Base-by-base conservation (phyloP, 2,329 filamentous ascomycete species). In the Zopfia rhizophila region DNA sequence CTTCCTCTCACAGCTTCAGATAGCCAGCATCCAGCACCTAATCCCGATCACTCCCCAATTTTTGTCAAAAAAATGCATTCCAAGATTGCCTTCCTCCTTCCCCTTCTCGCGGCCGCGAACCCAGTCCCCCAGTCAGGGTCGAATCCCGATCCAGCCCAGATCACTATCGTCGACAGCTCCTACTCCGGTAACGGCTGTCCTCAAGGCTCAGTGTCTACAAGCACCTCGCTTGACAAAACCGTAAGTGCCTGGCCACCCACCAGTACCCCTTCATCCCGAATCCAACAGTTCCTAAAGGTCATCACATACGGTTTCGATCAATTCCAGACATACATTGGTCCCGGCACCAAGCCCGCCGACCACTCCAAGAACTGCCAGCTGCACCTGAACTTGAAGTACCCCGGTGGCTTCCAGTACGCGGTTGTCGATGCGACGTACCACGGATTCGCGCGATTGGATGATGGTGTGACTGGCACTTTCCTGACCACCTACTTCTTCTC, bases 401-500 rank as follows among this genome's bases (percentile, higher is more conserved):
- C 53, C 2, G 63, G 65, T 65, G 74, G 70, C 62, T 65, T 72
- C 70, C 41, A 72, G 58, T 63, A 71, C 63, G 47, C 63, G 23
- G 58, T 72, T 18, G 66, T 70, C 4, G 58, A 65, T 14, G 66
- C 66, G 12, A 69, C 66, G 12, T 72, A 72, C 60, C 66, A 68
- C 58, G 68, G 68, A 30, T 72, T 57, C 50, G 68, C 67, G 5
- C 62, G 63, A 16, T 48, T 72, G 5, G 67, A 70, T 44, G 52
- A 52, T 25, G 65, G 65, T 21, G 60, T 70, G 11, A 70, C 65
- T 2, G 68, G 66, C n/a, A 58, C 32, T 25, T 68, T 70, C 55
- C 49, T 68, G 31, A 68, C 65, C 2, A 65, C 62, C 12, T 72
- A 72, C 55, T 72, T 60, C 55, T 72, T 72, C 60, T 70, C 66